Base-by-base conservation (phyloP, 768 basidiomycete genomes). In the Lentinula sp. region DNA sequence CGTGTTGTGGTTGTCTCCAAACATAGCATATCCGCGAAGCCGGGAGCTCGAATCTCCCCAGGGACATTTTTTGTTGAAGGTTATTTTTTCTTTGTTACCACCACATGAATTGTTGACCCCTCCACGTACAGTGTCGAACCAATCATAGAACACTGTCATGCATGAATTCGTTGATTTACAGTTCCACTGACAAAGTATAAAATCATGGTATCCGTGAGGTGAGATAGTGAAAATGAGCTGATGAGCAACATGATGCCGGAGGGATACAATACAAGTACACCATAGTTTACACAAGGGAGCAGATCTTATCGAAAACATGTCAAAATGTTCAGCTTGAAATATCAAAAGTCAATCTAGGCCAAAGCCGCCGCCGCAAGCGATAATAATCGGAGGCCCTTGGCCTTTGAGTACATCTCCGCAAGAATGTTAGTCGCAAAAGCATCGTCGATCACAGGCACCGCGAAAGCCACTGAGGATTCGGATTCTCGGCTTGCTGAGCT, bases 41-140 rank as follows among this genome's bases (percentile, higher is more conserved):
- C 65, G 65, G 65, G 61, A 65, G 65, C 63, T 65, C 65, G 65
- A 65, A 65, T 65, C 65, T 63, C 63, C 63, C 65, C 65, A 59
- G 65, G 65, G 63, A 65, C 65, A 65, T 13, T 53, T 57, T 64
- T 64, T 62, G 61, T 48, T 55, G 9, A 16, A 9, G 18, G 46
- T 48, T 16, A 48, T 6, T 48, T 48, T 48, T 48, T 48, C 18
- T 48, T 21, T 8, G 18, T 50, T 11, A 21, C 11, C 28, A 11
- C 8, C 10, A 13, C 21, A 1, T 21, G 16, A 21, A 50, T 16
- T n/a, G 9, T 11, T 21, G 5, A 5, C 10, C 21, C 7, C 8
- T 11, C 21, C 21, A 16, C 43, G 18, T 16, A 11, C 15, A 16
- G 16, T 46, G 16, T n/a, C 9, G 11, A 11, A 46, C 6, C 28